phyloP scores from a whole-genome alignment of 106 monocot species.

The Dendrobium officinale region DNA sequence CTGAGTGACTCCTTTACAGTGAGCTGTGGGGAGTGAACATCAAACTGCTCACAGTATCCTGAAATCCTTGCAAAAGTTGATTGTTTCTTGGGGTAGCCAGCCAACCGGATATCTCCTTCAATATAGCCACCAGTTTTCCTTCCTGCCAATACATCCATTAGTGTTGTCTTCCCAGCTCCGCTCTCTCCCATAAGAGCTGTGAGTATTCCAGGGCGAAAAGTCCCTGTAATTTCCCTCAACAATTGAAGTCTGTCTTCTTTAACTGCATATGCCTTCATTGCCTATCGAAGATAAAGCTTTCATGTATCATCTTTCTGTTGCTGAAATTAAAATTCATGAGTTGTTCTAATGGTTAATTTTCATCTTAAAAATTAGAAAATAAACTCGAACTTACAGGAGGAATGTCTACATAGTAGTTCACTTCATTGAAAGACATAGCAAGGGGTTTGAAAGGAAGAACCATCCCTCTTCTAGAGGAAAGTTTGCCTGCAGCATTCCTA shows the following conservation, averaged over 20 bases:
- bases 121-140: conserved; percentile 69
- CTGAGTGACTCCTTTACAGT: conserved; percentile 60
- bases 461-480: conserved; percentile 66
- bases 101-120: conserved; percentile 53
- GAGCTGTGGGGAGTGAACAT: conserved; percentile 69
- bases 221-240: conserved; percentile 42
- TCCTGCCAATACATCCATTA: conserved; percentile 75
- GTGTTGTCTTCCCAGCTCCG: conserved; percentile 80
- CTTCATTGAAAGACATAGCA: conserved; percentile 83
- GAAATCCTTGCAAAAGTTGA: conserved; percentile 63
- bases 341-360: background rate
- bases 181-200: conserved; percentile 82
- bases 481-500: conserved; percentile 18
- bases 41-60: conserved; percentile 73
- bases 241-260: conserved; percentile 49
- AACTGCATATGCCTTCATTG: conserved; percentile 59
- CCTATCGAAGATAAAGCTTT: conserved; percentile 15
- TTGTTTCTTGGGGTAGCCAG: conserved; percentile 64
- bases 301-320: background rate
- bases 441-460: conserved; percentile 88
- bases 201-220: conserved; percentile 62
- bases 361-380: background rate
- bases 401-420: conserved; percentile 91
- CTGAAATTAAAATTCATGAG: background rate
- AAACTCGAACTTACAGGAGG: conserved; percentile 48